Conservation (phyloP, 148 eudicot genomes). For the Chenopodium album region DNA sequence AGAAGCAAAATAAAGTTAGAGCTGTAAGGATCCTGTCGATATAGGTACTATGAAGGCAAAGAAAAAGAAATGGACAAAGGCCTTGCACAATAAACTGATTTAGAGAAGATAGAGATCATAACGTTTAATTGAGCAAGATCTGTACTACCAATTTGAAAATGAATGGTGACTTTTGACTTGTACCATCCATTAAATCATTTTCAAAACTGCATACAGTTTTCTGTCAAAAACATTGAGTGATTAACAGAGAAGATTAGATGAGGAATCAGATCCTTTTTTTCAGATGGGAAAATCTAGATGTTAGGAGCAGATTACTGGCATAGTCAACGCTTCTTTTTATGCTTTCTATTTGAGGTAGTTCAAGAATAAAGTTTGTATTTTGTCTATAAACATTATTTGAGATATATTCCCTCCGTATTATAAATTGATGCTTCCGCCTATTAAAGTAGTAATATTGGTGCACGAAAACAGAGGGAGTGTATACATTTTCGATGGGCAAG, state of each 20-base stretch:
- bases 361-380: too few relatives aligned
- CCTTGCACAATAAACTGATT: background rate
- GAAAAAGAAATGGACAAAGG: background rate
- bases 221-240: background rate
- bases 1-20: too few relatives aligned
- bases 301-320: too few relatives aligned
- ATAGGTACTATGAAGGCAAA: background rate
- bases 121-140: background rate
- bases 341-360: background rate
- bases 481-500: background rate
- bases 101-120: background rate
- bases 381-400: background rate
- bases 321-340: background rate
- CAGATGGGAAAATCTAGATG: too few relatives aligned
- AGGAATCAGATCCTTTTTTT: too few relatives aligned
- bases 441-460: too few relatives aligned
- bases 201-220: background rate
- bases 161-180: background rate
- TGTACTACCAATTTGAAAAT: background rate
- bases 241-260: too few relatives aligned
- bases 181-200: background rate
- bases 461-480: background rate
- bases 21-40: background rate
- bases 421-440: background rate
- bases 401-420: background rate